A percentile compares a stretch with the other conserved stretches of the same genome.
phyloP scores from a whole-genome alignment of 2,329 filamentous ascomycete genomes.

The Cytospora chrysosperma region DNA sequence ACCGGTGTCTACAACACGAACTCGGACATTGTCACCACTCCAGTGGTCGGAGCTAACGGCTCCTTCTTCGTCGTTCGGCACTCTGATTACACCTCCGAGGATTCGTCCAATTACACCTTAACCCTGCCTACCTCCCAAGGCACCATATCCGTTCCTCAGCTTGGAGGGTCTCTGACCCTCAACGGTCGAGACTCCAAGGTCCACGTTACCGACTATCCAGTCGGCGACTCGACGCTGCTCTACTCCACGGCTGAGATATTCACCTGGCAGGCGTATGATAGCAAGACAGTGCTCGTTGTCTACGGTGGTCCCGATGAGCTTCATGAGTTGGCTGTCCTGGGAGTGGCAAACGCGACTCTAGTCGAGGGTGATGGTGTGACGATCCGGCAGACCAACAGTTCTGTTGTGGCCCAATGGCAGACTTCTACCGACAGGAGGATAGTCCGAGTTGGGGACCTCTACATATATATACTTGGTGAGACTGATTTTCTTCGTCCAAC shows the following conservation, averaged over 20 bases:
- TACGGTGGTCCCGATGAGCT: slow-evolving; percentile 63
- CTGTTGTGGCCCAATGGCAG: slow-evolving; percentile 35
- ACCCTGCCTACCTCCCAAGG: slow-evolving; percentile 60
- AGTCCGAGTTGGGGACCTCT: slow-evolving; percentile 38
- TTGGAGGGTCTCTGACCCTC: slow-evolving; percentile 55
- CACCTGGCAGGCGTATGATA: slow-evolving; percentile 64
- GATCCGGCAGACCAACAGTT: slow-evolving; percentile 23
- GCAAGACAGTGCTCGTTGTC: slow-evolving; percentile 60
- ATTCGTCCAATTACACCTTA: slow-evolving; percentile 61
- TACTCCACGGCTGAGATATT: slow-evolving; percentile 71
- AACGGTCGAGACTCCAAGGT: slow-evolving; percentile 66
- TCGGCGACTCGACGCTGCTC: slow-evolving; percentile 57
- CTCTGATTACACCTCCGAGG: slow-evolving; percentile 57
- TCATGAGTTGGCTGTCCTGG: slow-evolving; percentile 58
- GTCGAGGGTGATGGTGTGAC: slow-evolving; percentile 29
- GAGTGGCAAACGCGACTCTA: not conserved
- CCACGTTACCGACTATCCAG: slow-evolving; percentile 64
- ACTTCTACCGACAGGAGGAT: slow-evolving; percentile 32
- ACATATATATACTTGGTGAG: slow-evolving; percentile 48
- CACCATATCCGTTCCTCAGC: slow-evolving; percentile 54
- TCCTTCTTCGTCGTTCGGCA: slow-evolving; percentile 70
- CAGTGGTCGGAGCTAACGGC: slow-evolving; percentile 52
- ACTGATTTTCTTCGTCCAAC: not conserved
- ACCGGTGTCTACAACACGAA: slow-evolving; percentile 55
- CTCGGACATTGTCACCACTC: slow-evolving; percentile 59